Conservation (phyloP, 768 basidiomycete species). For the Auriscalpium microsporum region DNA sequence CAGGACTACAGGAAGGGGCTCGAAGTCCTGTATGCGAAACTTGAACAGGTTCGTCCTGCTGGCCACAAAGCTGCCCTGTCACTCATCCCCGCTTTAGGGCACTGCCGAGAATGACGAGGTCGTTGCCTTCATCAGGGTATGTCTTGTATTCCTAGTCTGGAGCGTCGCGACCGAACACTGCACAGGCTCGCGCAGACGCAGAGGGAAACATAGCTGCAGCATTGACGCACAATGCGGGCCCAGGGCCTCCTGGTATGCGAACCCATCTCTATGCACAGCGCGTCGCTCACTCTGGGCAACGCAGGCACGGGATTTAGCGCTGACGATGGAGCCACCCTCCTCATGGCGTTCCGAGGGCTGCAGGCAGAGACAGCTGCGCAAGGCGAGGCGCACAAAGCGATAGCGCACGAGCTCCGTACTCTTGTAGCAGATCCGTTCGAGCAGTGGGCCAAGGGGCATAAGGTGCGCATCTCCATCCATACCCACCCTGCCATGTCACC, state of each 20-base stretch:
- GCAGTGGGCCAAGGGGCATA: slow-evolving; percentile 69
- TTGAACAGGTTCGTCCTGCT: slow-evolving; percentile 55
- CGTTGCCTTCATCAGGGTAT: slow-evolving; percentile 73
- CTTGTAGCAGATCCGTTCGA: slow-evolving; percentile 77
- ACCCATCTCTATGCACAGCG: not conserved
- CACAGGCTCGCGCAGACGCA: slow-evolving; percentile 62
- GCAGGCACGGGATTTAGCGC: slow-evolving; percentile 57
- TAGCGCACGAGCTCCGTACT: slow-evolving; percentile 67
- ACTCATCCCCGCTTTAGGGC: slow-evolving; percentile 42
- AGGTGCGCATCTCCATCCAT: slow-evolving; percentile 32
- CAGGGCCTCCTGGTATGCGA: slow-evolving; percentile 40
- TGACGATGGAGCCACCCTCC: slow-evolving; percentile 81
- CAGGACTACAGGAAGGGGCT: slow-evolving; percentile 83
- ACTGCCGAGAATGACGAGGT: slow-evolving; percentile 79
- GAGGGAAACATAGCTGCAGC: slow-evolving; percentile 57
- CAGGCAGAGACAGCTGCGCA: slow-evolving; percentile 64
- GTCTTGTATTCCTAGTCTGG: slow-evolving; percentile 4
- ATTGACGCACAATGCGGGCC: slow-evolving; percentile 43
- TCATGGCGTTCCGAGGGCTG: slow-evolving; percentile 72
- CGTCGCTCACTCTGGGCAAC: not conserved
- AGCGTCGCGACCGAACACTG: not conserved
- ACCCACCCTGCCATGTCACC: not conserved
- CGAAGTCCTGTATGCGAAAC: slow-evolving; percentile 64
- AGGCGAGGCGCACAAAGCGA: slow-evolving; percentile 63
- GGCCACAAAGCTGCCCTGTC: not conserved